These are phyloP conservation scores for Rubus parviflorus DNA, from an alignment of 306 rosid species.

Conservation along the genomic window DNA sequence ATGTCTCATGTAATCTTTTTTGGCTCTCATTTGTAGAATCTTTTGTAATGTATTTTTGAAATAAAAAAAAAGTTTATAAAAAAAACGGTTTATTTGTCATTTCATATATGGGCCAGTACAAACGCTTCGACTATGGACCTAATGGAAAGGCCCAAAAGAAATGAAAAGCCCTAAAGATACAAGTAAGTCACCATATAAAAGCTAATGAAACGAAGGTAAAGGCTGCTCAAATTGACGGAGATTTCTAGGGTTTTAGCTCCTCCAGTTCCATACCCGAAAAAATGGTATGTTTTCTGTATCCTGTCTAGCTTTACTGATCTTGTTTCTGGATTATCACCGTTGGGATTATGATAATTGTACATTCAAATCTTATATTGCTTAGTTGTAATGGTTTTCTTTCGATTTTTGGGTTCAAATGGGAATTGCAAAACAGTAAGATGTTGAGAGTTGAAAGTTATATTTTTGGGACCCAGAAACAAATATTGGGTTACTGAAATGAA, in stretches of 20 bases:
- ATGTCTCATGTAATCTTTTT: too few species aligned
- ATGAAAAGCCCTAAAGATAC: neutral
- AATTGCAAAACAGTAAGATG: neutral
- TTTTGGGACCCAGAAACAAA: neutral
- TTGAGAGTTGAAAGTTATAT: neutral
- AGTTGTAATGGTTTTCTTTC: neutral
- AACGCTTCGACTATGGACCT: neutral
- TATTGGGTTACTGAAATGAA: neutral
- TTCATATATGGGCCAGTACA: too few species aligned
- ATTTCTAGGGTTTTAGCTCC: slow-evolving; percentile 27
- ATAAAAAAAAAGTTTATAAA: too few species aligned
- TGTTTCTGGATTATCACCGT: neutral
- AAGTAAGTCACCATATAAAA: neutral
- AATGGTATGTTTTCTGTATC: slow-evolving; percentile 19
- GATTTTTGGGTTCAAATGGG: neutral
- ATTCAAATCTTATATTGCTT: neutral
- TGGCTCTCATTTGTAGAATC: too few species aligned
- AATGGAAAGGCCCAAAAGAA: neutral
- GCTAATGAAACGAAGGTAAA: neutral
- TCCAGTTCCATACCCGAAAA: neutral
- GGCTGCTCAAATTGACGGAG: neutral
- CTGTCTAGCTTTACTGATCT: neutral
- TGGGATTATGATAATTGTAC: neutral
- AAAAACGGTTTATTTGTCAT: too few species aligned
- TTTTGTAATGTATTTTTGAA: too few species aligned